A percentile compares a stretch with the other conserved stretches of the same genome.
Evolutionary conservation across 1,139 yeast species (phyloP).

Genomic region (Hemisphaericaspora lyxosophila): DNA sequence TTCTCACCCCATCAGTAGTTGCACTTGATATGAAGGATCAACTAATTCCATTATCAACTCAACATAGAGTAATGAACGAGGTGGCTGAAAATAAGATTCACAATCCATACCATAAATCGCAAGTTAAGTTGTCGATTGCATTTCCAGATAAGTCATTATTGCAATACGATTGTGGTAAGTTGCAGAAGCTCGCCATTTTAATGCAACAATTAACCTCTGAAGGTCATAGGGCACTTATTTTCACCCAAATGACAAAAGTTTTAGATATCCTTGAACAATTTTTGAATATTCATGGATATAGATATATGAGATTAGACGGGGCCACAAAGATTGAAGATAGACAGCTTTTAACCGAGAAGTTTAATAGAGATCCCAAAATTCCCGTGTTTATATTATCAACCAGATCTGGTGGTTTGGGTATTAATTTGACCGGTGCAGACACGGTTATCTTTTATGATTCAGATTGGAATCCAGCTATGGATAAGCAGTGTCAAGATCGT

Average conservation of each 20-base stretch:
- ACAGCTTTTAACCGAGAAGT: constrained; percentile 88
- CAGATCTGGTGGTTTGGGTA: constrained; percentile 97
- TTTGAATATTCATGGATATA: constrained; percentile 88
- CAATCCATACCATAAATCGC: constrained; percentile 78
- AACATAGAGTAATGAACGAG: constrained; percentile 33
- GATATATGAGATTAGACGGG: constrained; percentile 95
- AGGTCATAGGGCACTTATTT: constrained; percentile 92
- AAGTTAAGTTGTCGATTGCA: constrained; percentile 85
- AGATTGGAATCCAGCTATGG: constrained; percentile 99
- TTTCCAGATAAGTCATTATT: constrained; percentile 92
- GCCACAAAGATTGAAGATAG: constrained; percentile 97
- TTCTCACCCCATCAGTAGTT: constrained; percentile 85
- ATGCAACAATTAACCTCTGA: constrained; percentile 75
- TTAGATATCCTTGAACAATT: constrained; percentile 92
- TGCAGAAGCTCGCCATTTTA: constrained; percentile 77
- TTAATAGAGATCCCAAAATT: constrained; percentile 80
- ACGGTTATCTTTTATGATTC: constrained; percentile 98
- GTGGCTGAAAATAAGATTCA: constrained; percentile 40
- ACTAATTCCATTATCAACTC: constrained; percentile 41
- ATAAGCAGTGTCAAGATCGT: constrained; percentile 97
- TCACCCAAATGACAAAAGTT: constrained; percentile 98
- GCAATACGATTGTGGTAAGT: constrained; percentile 95
- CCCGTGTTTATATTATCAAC: constrained; percentile 93
- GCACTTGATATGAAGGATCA: constrained; percentile 71
- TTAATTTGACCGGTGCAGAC: constrained; percentile 96